Evolutionary conservation across 73 alveolate genomes (phyloP), one percentile per base, ranked within the genome.

Genomic region (Halteria grandinella): DNA sequence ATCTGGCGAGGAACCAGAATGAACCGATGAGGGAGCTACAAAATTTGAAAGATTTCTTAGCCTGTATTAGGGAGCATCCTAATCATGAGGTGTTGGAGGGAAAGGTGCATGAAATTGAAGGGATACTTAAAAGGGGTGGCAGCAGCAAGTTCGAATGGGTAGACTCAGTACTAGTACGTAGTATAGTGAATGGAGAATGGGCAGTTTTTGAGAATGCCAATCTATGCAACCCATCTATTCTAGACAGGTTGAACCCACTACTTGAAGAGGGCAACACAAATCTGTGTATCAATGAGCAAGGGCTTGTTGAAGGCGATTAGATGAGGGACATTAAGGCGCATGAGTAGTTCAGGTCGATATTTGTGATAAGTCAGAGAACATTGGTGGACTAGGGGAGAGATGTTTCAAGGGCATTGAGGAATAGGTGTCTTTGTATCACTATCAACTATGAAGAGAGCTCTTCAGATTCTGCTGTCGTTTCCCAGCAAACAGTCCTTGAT

Each of bases 191-290:
- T 60, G 99, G 99, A 20, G 94, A 91, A 58, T 89, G 97, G 96
- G 93, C 92, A 5, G 75, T 94, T 29, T 84, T 96, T 33, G 94
- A 92, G 50, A 90, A 96, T 78, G 95, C 94, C 4, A 91, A 96
- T 52, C 94, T 88, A 36, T 87, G 96, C 75, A 79, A 87, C 36
- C 95, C 98, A n/a, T 93, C 98, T 4, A 95, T 95, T 27, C 88
- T 96, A 45, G 99, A 94, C 70, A 87, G 99, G 66, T 52, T 96
- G 33, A 96, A 96, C 87, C 89, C 98, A 33, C 83, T 96, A 48
- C 69, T 96, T 45, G 99, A 96, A 80, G 98, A 97, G 33, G 97
- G 90, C 23, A 91, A 81, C 34, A 50, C 47, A 37, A 70, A 76
- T 54, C 78, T 89, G 24, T 54, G 74, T 40, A 33, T 88, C 36